Base-by-base conservation (phyloP, 1,284 basidiomycete genomes). In the Cerioporus squamosus region DNA sequence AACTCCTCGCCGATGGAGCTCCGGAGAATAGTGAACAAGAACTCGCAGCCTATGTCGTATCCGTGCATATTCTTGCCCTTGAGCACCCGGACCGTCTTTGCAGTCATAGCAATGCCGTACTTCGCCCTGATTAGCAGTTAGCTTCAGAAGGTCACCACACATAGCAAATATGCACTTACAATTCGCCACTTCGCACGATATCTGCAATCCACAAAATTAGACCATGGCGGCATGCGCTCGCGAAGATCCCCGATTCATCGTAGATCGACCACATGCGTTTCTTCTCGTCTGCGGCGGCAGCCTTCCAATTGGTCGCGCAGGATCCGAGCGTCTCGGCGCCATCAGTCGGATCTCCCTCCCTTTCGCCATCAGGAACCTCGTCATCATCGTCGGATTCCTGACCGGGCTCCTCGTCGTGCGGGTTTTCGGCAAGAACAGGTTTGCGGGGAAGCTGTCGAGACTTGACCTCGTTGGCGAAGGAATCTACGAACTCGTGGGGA, bases 31-130 rank as follows among this genome's bases (percentile, higher is more conserved):
- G 74, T 77, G 15, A 45, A 59, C 17, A 60, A 58, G 47, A 75
- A 75, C 0, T 57, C 59, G 55, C 76, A 77, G 2, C 72, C 74
- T 33, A 77, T 75, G 55, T 77, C 72, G 57, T 75, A 77, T 3
- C 55, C 56, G 9, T 36, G 17, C 2, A 59, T 38, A 2, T 29
- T 44, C 1, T 22, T 45, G 0, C 22, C 17, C 2, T 61, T 64
- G 33, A 70, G 62, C 1, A 44, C 45, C 17, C 68, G 61, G 1
- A 75, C 45, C 1, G 71, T 38, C 46, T 65, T 61, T 3, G 66
- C 57, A 9, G 69, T 53, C 10, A 70, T 66, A 0, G 74, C 73
- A 0, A 76, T 61, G 0, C 69, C 67, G 50, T 77, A 75, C 57
- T 77, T 77, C n/a, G 74, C 74, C 2, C 75, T 77, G 60, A 1